Percentiles rank a stretch among this genome's conserved stretches.
Evolutionary conservation across 2,329 filamentous ascomycete genomes (phyloP).

Genomic region (Beauveria bassiana): DNA sequence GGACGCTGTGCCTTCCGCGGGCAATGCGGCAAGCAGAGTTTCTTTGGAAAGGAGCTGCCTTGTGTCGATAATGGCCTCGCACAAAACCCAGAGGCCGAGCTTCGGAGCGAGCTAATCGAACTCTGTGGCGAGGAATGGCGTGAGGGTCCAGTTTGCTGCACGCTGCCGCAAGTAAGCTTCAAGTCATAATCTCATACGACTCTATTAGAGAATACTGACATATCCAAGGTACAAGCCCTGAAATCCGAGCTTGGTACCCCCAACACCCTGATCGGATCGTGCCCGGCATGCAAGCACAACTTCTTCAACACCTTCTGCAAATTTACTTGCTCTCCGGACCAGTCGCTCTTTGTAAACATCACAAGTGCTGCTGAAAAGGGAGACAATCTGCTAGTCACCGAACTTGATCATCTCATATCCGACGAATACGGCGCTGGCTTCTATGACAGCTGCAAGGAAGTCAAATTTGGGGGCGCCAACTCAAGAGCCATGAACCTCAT

Average conservation of each 20-base stretch:
- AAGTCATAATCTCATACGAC: background rate
- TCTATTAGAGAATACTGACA: background rate
- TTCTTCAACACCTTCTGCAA: slow-evolving; percentile 98
- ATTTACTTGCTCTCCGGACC: slow-evolving; percentile 95
- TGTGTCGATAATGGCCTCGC: slow-evolving; percentile 88
- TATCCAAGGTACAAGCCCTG: slow-evolving; percentile 61
- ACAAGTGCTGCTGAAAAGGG: slow-evolving; percentile 61
- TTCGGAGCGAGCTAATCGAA: slow-evolving; percentile 70
- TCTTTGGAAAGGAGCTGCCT: slow-evolving; percentile 83
- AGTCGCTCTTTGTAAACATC: slow-evolving; percentile 91
- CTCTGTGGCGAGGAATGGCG: slow-evolving; percentile 87
- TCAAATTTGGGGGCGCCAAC: slow-evolving; percentile 94
- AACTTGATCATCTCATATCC: slow-evolving; percentile 84
- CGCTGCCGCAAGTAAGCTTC: slow-evolving; percentile 59
- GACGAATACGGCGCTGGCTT: slow-evolving; percentile 79
- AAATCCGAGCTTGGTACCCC: slow-evolving; percentile 80
- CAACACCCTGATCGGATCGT: slow-evolving; percentile 82
- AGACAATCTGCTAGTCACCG: slow-evolving; percentile 59
- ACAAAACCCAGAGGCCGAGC: slow-evolving; percentile 60
- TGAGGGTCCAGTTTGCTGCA: slow-evolving; percentile 77
- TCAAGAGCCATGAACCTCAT: slow-evolving; percentile 93
- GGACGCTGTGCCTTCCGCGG: slow-evolving; percentile 87
- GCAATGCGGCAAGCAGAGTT: slow-evolving; percentile 82
- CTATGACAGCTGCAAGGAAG: slow-evolving; percentile 96
- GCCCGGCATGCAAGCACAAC: slow-evolving; percentile 94